Evolutionary conservation across 2,329 filamentous ascomycete species (phyloP).

Genomic region (Dothistroma pini): DNA sequence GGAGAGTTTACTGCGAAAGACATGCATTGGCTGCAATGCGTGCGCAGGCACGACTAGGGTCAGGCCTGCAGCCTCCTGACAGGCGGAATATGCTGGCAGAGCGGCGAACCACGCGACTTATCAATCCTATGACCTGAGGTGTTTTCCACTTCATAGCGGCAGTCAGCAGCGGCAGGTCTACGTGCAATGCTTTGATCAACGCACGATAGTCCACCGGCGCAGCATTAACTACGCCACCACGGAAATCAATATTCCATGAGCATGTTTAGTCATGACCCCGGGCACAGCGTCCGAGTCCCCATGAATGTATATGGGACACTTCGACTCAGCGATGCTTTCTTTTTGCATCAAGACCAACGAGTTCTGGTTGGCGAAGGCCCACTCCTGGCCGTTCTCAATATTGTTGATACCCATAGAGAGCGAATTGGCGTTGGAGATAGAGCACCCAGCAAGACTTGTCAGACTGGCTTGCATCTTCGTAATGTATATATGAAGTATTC

Average conservation of each 20-base stretch:
- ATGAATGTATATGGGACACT: too few species aligned
- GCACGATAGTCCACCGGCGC: not conserved
- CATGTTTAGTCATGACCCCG: too few species aligned
- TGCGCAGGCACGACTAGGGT: constrained; percentile 23
- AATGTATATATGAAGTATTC: constrained; percentile 20
- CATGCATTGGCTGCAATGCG: constrained; percentile 61
- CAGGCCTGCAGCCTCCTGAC: constrained; percentile 16
- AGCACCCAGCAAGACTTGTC: not conserved
- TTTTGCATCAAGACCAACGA: constrained; percentile 4
- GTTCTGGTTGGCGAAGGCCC: constrained; percentile 6
- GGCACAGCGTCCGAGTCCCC: too few species aligned
- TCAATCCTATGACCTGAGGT: constrained; percentile 29
- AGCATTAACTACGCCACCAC: not conserved
- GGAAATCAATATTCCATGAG: not conserved
- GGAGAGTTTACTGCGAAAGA: constrained; percentile 77
- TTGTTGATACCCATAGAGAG: constrained; percentile 17
- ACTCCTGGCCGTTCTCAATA: not conserved
- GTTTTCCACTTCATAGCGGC: not conserved
- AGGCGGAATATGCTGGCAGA: constrained; percentile 29
- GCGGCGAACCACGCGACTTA: constrained; percentile 35
- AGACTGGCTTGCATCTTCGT: constrained; percentile 11
- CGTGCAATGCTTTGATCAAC: too few species aligned
- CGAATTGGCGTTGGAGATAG: not conserved
- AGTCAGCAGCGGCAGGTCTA: not conserved
- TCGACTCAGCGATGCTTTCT: too few species aligned